Evolutionary conservation across 2,329 filamentous ascomycete genomes (phyloP).

Genomic region (Diaporthe vexans): DNA sequence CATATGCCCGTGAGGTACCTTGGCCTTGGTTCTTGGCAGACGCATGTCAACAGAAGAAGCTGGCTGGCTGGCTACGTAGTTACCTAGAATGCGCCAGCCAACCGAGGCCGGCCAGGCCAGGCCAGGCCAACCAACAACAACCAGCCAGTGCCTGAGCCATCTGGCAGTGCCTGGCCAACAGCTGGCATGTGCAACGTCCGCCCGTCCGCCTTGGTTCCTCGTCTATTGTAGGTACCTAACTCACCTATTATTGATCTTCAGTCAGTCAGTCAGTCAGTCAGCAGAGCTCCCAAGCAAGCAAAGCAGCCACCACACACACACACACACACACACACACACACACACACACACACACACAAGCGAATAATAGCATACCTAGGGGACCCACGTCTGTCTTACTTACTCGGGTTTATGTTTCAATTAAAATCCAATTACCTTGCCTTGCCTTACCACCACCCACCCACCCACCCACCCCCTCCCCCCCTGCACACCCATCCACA

Average conservation of each 20-base stretch:
- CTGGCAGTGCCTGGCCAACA: background rate
- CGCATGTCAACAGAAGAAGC: too few species aligned
- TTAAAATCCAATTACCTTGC: background rate
- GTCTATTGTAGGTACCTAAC: background rate
- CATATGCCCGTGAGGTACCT: too few species aligned
- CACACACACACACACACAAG: too few species aligned
- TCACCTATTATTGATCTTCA: too few species aligned
- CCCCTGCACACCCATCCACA: background rate
- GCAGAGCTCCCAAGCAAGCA: background rate
- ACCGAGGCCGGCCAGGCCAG: background rate
- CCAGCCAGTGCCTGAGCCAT: background rate
- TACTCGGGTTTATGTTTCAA: constrained; percentile 31
- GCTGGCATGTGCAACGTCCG: too few species aligned
- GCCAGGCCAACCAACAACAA: background rate
- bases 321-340: too few species aligned
- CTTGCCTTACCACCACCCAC: too few species aligned
- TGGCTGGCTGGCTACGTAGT: background rate
- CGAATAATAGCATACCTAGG: background rate
- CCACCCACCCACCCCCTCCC: too few species aligned
- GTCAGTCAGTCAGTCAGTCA: too few species aligned
- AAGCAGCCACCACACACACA: background rate
- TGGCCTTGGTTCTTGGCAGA: too few species aligned
- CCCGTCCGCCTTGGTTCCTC: too few species aligned
- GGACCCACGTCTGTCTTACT: background rate
- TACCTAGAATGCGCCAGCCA: constrained; percentile 7